These are phyloP conservation scores for Neostapfia colusana DNA, from an alignment of 176 grass and related monocot genomes.

Conservation along the genomic window DNA sequence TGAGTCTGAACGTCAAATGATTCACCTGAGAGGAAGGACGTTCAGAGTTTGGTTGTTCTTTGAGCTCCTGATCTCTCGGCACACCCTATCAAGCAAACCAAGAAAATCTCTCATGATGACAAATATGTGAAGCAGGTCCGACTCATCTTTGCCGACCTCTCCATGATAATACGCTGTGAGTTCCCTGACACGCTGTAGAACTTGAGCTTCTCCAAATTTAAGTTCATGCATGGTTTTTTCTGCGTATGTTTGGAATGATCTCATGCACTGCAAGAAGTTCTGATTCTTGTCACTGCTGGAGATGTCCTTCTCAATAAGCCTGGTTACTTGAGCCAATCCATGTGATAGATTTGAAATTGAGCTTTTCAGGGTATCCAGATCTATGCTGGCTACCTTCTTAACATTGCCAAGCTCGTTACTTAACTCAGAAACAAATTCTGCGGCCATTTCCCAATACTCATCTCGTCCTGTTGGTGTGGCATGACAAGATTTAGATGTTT, in stretches of 20 bases:
- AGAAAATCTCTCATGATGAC: slow-evolving; percentile 87
- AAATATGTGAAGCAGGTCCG: slow-evolving; percentile 73
- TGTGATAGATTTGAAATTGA: slow-evolving; percentile 78
- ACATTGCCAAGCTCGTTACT: slow-evolving; percentile 71
- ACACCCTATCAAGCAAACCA: slow-evolving; percentile 66
- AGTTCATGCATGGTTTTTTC: slow-evolving; percentile 61
- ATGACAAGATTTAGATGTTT: slow-evolving; percentile 1
- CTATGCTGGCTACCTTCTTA: slow-evolving; percentile 82
- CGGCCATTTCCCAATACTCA: slow-evolving; percentile 10
- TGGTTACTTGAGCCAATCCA: slow-evolving; percentile 57
- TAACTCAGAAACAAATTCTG: slow-evolving; percentile 66
- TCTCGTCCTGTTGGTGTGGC: slow-evolving; percentile 29
- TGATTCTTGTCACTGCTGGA: slow-evolving; percentile 33
- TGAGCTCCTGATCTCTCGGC: slow-evolving; percentile 52
- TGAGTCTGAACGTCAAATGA: slow-evolving; percentile 21
- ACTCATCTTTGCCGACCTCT: slow-evolving; percentile 71
- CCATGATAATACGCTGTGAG: slow-evolving; percentile 89
- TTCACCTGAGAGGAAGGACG: slow-evolving; percentile 44
- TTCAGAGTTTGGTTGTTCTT: slow-evolving; percentile 44
- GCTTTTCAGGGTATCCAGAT: slow-evolving; percentile 67
- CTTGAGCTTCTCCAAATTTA: slow-evolving; percentile 51
- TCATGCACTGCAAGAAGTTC: slow-evolving; percentile 63
- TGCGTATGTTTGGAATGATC: slow-evolving; percentile 53
- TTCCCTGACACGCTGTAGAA: slow-evolving; percentile 63
- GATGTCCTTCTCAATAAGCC: slow-evolving; percentile 47